Percentiles rank a stretch among this genome's conserved stretches.
phyloP scores from a whole-genome alignment of 1,284 basidiomycete genomes.

The Tilletia caries region DNA sequence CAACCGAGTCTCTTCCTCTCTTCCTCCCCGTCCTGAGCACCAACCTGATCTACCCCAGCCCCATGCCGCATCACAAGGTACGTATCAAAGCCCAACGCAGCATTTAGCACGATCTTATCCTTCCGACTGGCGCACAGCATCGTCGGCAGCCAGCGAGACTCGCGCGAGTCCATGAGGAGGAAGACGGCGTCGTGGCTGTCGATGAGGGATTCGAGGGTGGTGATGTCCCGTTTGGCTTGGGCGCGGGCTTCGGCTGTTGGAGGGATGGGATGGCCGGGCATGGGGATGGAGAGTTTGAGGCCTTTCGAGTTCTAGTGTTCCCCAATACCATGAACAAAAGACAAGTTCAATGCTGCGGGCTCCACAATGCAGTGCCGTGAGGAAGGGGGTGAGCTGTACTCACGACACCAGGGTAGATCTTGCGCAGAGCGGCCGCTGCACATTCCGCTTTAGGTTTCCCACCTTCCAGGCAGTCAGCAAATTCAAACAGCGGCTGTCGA shows the following conservation, averaged over 20 bases:
- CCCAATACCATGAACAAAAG: too few species aligned
- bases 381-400: constrained; percentile 48
- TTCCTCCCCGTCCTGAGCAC: constrained; percentile 13
- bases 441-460: constrained; percentile 89
- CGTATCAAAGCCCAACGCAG: constrained; percentile 91
- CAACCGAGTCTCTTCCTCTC: constrained; percentile 63
- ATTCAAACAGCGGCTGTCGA: constrained; percentile 90
- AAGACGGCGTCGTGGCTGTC: constrained; percentile 84
- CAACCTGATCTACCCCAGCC: constrained; percentile 57
- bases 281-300: constrained; percentile 75
- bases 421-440: constrained; percentile 79
- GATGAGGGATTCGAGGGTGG: constrained; percentile 71
- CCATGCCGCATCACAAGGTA: constrained; percentile 97
- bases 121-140: constrained; percentile 75
- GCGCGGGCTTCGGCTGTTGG: constrained; percentile 56
- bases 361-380: background rate
- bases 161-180: constrained; percentile 94
- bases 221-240: constrained; percentile 67
- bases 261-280: constrained; percentile 91
- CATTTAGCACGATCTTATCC: constrained; percentile 85
- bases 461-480: constrained; percentile 86
- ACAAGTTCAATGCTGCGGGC: background rate
- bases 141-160: constrained; percentile 92
- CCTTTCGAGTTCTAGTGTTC: constrained; percentile 73
- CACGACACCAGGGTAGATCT: constrained; percentile 88